Percentiles rank a stretch among this genome's conserved stretches.
These are phyloP conservation scores for Sporothrix euskadiensis DNA, from an alignment of 2,329 filamentous ascomycete genomes.

Conservation along the genomic window DNA sequence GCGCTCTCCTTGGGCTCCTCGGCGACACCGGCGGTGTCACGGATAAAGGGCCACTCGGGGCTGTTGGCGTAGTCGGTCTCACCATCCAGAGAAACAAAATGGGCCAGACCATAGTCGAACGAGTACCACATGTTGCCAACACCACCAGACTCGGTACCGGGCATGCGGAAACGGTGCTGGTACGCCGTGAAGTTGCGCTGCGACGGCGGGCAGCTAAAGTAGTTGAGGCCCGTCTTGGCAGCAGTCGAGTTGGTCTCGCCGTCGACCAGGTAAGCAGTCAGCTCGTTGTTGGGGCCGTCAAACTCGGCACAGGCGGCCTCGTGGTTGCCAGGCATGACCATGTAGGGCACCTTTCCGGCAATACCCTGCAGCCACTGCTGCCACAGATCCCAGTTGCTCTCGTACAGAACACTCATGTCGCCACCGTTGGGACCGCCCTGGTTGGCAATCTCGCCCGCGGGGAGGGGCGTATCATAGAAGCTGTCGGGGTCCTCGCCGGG, in stretches of 20 bases:
- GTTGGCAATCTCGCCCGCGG: conserved; percentile 47
- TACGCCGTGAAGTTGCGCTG: conserved; percentile 56
- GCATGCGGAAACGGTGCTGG: conserved; percentile 55
- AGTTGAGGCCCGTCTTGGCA: conserved; percentile 43
- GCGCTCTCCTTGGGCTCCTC: conserved; percentile 44
- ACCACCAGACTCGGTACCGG: conserved; percentile 49
- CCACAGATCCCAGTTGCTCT: conserved; percentile 55
- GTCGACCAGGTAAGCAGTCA: conserved; percentile 51
- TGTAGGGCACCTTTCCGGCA: conserved; percentile 49
- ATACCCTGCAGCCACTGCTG: conserved; percentile 51
- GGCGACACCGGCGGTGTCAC: conserved; percentile 46
- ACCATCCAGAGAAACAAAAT: conserved; percentile 50
- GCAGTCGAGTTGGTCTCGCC: conserved; percentile 47
- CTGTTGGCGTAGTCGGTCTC: conserved; percentile 52
- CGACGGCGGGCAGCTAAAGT: conserved; percentile 54
- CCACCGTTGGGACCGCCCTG: conserved; percentile 51
- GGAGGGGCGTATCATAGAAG: conserved; percentile 48
- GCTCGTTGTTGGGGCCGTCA: conserved; percentile 46
- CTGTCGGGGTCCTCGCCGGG: conserved; percentile 41
- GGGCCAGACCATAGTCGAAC: conserved; percentile 56
- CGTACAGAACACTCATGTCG: conserved; percentile 52
- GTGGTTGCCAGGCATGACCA: conserved; percentile 54
- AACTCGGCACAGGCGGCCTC: conserved; percentile 52
- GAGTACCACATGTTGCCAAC: conserved; percentile 55
- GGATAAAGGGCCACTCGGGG: conserved; percentile 48